Base-by-base conservation (phyloP, 2,329 filamentous ascomycete species). In the Fusarium sp. region DNA sequence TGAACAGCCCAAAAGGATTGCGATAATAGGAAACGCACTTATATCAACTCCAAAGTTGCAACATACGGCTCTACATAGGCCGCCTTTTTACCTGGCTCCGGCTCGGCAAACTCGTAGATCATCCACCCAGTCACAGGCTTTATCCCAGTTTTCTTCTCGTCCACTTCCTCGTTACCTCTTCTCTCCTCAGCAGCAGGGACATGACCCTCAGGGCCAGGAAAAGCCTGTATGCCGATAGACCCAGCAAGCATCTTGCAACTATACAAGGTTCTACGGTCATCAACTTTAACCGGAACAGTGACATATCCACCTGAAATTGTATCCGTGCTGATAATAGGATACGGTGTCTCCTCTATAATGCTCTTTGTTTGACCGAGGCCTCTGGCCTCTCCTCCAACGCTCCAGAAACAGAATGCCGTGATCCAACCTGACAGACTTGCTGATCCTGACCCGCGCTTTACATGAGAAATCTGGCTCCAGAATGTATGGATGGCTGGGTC, bases 251-350 rank as follows among this genome's bases (percentile, higher is more conserved):
- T 62, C 18, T n/a, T 59, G 25, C 41, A 62, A 6, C 14, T 2
- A 10, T 62, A n/a, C 33, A 7, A 1, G 3, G 3, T 31, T 0
- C 21, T 18, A 0, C 9, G 2, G 1, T 62, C 33, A 1, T 29
- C 0, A 0, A 59, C 25, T 7, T 33, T 18, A 3, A 62, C 41
- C 14, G 59, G 52, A 6, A 59, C 52, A 14, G 39, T 33, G 33
- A 59, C 59, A 1, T 33, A 59, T 2, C 59, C 59, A 19, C 39
- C 7, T 1, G 59, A 33, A 11, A 61, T 25, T 1, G 12, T 4
- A 4, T 14, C 1, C 1, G 52, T 45, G 0, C 15, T 5, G 16
- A 56, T 4, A 16, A 0, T 7, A 2, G 39, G 39, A 23, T 41
- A 41, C 2, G 14, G 7, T 16, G 23, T 16, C 2, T 10, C 14